These are phyloP conservation scores for Aspergillus aculeatinus DNA, from an alignment of 2,329 filamentous ascomycete genomes.

Conservation along the genomic window DNA sequence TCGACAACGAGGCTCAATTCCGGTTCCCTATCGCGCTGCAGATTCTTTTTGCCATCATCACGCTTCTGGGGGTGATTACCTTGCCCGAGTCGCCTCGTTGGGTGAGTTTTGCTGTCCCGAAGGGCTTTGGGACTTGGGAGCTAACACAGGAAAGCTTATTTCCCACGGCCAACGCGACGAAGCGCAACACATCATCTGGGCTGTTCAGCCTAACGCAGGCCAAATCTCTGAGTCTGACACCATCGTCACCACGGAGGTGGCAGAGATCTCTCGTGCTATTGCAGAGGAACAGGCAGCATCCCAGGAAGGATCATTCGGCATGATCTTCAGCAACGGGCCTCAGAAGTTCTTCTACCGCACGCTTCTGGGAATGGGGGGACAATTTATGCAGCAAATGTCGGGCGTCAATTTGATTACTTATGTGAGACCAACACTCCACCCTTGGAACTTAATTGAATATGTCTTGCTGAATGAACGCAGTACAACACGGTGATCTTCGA, in stretches of 20 bases:
- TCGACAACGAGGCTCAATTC: constrained; percentile 29
- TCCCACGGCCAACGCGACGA: constrained; percentile 35
- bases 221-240: constrained; percentile 25
- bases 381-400: constrained; percentile 36
- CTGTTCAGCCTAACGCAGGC: constrained; percentile 32
- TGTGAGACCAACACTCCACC: constrained; percentile 4
- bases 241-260: constrained; percentile 25
- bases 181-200: constrained; percentile 37
- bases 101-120: constrained; percentile 5
- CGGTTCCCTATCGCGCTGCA: constrained; percentile 36
- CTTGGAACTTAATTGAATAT: not conserved
- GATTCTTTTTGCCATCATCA: constrained; percentile 31
- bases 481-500: constrained; percentile 48
- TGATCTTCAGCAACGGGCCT: constrained; percentile 25
- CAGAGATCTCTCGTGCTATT: constrained; percentile 25
- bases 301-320: constrained; percentile 23
- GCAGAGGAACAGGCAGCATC: constrained; percentile 24
- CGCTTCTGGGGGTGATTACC: constrained; percentile 29
- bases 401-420: constrained; percentile 33
- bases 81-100: constrained; percentile 50
- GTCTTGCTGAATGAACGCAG: constrained; percentile 13
- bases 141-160: constrained; percentile 25
- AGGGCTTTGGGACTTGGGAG: too few relatives aligned
- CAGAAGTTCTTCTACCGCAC: constrained; percentile 28
- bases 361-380: constrained; percentile 31